Evolutionary conservation across 345 rosid genomes (phyloP), one percentile per base, ranked within the genome.

Genomic region (Ailanthus altissimus): DNA sequence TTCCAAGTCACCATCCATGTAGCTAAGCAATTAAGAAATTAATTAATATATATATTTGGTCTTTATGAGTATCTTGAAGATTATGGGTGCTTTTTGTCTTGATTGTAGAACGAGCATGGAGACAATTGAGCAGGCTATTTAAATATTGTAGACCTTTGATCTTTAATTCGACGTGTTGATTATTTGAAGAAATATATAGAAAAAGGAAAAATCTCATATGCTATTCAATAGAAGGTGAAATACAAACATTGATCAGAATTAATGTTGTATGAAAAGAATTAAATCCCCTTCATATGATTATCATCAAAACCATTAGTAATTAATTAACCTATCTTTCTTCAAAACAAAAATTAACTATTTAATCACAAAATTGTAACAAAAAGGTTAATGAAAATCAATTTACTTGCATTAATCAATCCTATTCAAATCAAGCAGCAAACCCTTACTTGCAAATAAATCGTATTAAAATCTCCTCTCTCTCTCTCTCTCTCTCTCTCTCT

Each of bases 361-460:
- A 78, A 82, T 78, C 76, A 80, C 78, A 70, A 79, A 78, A 61
- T 58, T 47, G 25, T 65, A 64, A 60, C 32, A 54, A 32, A n/a
- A 62, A 51, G 56, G 78, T 70, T 45, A 78, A 81, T 47, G 67
- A 36, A 78, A 80, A 81, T 74, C 74, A 80, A 72, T 80, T 67
- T 77, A 74, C 50, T 74, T 73, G 36, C 64, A 58, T 63, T 63
- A 71, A 75, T 67, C 18, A 32, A 20, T 61, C 77, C 84, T 75
- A 75, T 76, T 78, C 71, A 79, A 81, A 72, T 72, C 77, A 75
- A 77, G 66, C 67, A 81, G 66, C 71, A 81, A 56, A 82, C 58
- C 66, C 67, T 53, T 64, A 42, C 10, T 36, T 62, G 45, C 46
- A 56, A 56, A 20, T 63, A n/a, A n/a, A n/a, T n/a, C n/a, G n/a